Evolutionary conservation across 2,329 filamentous ascomycete genomes (phyloP).

Genomic region (Xylaria polymorpha): DNA sequence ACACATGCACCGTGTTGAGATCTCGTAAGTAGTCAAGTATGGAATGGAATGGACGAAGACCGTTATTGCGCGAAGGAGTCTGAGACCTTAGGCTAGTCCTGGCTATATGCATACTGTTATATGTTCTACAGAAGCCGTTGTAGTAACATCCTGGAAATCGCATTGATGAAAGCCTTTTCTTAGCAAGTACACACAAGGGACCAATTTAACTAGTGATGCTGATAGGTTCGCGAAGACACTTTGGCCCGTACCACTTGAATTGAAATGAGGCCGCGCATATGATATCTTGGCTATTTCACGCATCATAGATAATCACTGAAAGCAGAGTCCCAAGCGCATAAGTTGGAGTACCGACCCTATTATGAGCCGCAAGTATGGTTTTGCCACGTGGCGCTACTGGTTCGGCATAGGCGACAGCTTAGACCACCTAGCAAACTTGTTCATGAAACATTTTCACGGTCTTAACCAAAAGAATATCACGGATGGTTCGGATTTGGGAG

Average conservation of each 20-base stretch:
- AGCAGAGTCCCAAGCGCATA: not conserved
- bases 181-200: not conserved
- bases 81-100: not conserved
- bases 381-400: conserved; percentile 29
- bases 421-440: conserved; percentile 11
- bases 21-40: not conserved
- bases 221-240: not conserved
- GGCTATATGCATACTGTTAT: not conserved
- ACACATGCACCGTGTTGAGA: not conserved
- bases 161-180: not conserved
- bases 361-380: not conserved
- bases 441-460: conserved; percentile 1
- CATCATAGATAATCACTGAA: not conserved
- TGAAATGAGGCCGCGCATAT: not conserved
- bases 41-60: not conserved
- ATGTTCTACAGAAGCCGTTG: not conserved
- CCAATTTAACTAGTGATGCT: not conserved
- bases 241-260: not conserved
- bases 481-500: conserved; percentile 26
- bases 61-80: not conserved
- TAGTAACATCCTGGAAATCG: not conserved
- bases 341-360: conserved; percentile 3
- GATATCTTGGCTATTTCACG: conserved; percentile 1
- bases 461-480: conserved; percentile 10
- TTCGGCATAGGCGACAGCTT: conserved; percentile 7